Conservation (phyloP, 2,329 filamentous ascomycete species). For the Cordyceps farinosa region DNA sequence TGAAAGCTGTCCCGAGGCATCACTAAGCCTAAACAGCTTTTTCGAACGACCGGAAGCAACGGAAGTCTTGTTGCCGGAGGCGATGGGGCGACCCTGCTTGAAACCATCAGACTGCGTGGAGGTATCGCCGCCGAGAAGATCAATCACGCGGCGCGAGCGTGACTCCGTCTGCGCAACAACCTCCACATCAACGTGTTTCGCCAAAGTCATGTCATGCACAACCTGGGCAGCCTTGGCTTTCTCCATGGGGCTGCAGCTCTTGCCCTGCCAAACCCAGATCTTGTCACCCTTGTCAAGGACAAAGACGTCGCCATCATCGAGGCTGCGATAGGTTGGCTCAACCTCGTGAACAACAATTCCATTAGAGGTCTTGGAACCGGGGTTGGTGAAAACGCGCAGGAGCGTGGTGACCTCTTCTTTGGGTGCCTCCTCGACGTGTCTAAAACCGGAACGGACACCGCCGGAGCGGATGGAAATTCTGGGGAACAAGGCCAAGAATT, state of each 20-base stretch:
- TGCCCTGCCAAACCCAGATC: constrained; percentile 69
- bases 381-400: constrained; percentile 61
- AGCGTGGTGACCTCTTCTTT: constrained; percentile 47
- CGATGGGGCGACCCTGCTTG: constrained; percentile 40
- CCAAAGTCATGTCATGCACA: constrained; percentile 60
- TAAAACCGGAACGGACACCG: constrained; percentile 60
- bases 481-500: constrained; percentile 59
- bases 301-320: constrained; percentile 65
- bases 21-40: constrained; percentile 60
- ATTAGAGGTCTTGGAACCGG: constrained; percentile 39
- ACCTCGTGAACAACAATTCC: constrained; percentile 62
- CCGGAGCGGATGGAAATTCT: constrained; percentile 57
- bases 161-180: constrained; percentile 60
- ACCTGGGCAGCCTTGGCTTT: constrained; percentile 66
- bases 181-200: constrained; percentile 62
- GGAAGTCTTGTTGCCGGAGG: constrained; percentile 24
- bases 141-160: constrained; percentile 51
- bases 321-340: constrained; percentile 55
- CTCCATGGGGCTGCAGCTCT: constrained; percentile 63
- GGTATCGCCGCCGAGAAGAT: constrained; percentile 50
- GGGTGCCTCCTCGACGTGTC: constrained; percentile 52
- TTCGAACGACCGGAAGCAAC: constrained; percentile 25
- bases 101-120: constrained; percentile 39
- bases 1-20: constrained; percentile 53
- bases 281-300: constrained; percentile 59